Evolutionary conservation across 345 rosid species (phyloP).

Genomic region (Eutrema yunnanense): DNA sequence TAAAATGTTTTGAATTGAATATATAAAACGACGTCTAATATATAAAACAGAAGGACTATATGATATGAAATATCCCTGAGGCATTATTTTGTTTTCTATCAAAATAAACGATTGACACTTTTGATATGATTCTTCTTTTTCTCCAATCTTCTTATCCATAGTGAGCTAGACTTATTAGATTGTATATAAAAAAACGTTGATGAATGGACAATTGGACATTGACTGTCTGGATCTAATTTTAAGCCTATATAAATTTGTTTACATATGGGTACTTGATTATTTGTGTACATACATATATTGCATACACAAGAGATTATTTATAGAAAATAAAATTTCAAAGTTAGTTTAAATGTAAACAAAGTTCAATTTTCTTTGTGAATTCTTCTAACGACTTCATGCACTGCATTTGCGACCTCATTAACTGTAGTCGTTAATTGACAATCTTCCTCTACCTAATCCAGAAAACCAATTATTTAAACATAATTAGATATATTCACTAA

Average conservation of each 20-base stretch:
- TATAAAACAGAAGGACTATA: too few relatives aligned
- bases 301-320: background rate
- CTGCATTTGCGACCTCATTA: conserved; percentile 18
- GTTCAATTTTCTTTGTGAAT: background rate
- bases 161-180: background rate
- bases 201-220: background rate
- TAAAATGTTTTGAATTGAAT: too few relatives aligned
- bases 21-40: too few relatives aligned
- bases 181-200: background rate
- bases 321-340: background rate
- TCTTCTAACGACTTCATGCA: conserved; percentile 24
- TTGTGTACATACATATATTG: background rate
- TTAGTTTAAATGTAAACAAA: background rate
- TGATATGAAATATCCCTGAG: too few relatives aligned
- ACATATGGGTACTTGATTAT: background rate
- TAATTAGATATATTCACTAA: background rate
- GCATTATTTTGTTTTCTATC: too few relatives aligned
- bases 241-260: too few relatives aligned
- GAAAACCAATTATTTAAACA: background rate
- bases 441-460: conserved; percentile 10
- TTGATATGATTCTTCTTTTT: background rate
- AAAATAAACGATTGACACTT: too few relatives aligned
- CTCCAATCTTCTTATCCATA: background rate
- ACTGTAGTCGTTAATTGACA: conserved; percentile 11
- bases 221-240: too few relatives aligned